These are phyloP conservation scores for Aspergillus pseudotamarii DNA, from an alignment of 2,329 filamentous ascomycete species.

Conservation along the genomic window DNA sequence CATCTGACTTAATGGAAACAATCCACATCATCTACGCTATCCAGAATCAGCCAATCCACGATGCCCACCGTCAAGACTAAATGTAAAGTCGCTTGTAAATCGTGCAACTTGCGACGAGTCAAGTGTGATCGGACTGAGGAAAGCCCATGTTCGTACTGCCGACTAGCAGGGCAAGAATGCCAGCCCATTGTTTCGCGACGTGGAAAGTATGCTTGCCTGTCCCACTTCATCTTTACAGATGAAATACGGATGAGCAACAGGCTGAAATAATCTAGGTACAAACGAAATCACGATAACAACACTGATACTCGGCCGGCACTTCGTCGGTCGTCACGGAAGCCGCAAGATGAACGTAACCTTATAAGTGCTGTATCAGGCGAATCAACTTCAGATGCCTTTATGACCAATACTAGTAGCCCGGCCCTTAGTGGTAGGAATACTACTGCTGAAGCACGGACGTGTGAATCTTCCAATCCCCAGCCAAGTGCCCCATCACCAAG, in stretches of 20 bases:
- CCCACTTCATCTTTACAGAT: not conserved
- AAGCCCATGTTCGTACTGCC: conserved; percentile 8
- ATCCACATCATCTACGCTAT: not conserved
- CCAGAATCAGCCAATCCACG: not conserved
- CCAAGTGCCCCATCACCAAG: not conserved
- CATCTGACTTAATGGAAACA: not conserved
- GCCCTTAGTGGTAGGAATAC: not conserved
- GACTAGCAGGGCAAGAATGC: conserved; percentile 8
- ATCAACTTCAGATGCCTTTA: not conserved
- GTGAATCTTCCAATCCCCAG: too few species aligned
- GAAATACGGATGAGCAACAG: not conserved
- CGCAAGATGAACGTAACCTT: not conserved
- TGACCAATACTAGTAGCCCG: not conserved
- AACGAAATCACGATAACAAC: not conserved
- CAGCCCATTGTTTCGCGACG: conserved; percentile 15
- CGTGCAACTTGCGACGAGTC: conserved; percentile 10
- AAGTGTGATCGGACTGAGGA: conserved; percentile 14
- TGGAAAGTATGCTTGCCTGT: conserved; percentile 11
- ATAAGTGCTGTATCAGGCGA: not conserved
- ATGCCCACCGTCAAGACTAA: not conserved
- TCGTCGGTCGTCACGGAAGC: not conserved
- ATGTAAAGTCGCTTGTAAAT: conserved; percentile 13
- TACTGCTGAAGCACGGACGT: not conserved
- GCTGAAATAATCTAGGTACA: not conserved
- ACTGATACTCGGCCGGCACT: not conserved